Conservation (phyloP, 2,329 filamentous ascomycete genomes). For the Aspergillus tanneri region DNA sequence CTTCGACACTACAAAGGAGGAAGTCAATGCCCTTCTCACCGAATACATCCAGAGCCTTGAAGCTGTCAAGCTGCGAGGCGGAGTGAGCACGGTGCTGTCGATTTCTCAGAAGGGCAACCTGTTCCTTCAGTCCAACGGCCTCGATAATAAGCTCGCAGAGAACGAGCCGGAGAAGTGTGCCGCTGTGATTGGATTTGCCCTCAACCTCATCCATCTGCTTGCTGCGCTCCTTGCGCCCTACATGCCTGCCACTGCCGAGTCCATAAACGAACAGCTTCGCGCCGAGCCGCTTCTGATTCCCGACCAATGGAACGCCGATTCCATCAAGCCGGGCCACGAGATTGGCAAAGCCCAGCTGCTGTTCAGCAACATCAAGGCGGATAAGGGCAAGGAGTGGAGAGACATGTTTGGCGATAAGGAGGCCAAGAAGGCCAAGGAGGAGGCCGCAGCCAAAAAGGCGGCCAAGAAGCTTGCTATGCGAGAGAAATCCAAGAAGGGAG, state of each 20-base stretch:
- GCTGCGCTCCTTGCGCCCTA: conserved; percentile 78
- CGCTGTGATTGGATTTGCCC: conserved; percentile 69
- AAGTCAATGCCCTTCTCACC: conserved; percentile 54
- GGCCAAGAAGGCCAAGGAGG: conserved; percentile 65
- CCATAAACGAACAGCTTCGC: conserved; percentile 76
- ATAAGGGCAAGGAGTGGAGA: conserved; percentile 81
- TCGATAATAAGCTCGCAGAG: conserved; percentile 62
- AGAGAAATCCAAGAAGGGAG: conserved; percentile 12
- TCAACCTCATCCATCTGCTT: conserved; percentile 81
- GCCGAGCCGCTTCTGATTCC: conserved; percentile 61
- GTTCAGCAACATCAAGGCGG: conserved; percentile 77
- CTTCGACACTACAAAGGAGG: conserved; percentile 41
- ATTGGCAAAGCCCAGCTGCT: conserved; percentile 78
- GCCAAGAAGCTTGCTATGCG: conserved; percentile 42
- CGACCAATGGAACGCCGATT: conserved; percentile 61
- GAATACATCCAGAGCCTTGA: conserved; percentile 60
- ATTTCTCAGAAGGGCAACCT: conserved; percentile 60
- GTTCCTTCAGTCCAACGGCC: conserved; percentile 58
- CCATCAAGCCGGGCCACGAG: conserved; percentile 70
- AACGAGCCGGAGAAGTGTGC: conserved; percentile 60
- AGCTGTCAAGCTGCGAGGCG: conserved; percentile 59
- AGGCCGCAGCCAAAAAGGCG: conserved; percentile 39
- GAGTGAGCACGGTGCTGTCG: conserved; percentile 54
- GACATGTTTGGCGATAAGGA: conserved; percentile 69
- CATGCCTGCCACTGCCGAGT: conserved; percentile 73